Conservation (phyloP, 2,329 filamentous ascomycete species). For the Zymoseptoria ardabiliae region DNA sequence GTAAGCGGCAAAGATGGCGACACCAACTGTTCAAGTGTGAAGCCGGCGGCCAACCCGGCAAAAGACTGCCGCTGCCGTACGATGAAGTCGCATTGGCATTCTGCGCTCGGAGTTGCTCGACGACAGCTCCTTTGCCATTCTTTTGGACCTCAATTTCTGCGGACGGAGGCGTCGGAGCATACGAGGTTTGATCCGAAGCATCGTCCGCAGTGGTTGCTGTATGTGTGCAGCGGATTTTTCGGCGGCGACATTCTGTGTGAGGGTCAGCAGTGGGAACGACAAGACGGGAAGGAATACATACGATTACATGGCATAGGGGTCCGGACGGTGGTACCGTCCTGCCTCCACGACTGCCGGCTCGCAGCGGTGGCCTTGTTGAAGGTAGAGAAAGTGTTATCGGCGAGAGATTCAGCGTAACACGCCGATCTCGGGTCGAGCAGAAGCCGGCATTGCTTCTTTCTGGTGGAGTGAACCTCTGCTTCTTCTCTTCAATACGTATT, state of each 20-base stretch:
- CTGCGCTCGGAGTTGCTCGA: slow-evolving; percentile 8
- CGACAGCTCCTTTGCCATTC: slow-evolving; percentile 10
- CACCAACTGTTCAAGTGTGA: no score
- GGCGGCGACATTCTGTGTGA: slow-evolving; percentile 9
- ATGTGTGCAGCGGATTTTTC: slow-evolving; percentile 15
- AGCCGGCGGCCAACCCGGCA: no score
- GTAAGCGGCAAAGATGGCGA: background rate
- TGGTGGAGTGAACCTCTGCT: no score
- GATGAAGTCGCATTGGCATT: background rate
- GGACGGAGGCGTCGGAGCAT: slow-evolving; percentile 9
- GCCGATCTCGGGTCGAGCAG: background rate
- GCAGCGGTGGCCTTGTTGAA: background rate
- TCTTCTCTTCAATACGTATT: no score
- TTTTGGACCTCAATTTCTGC: slow-evolving; percentile 11
- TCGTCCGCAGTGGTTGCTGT: slow-evolving; percentile 12
- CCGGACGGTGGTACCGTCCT: background rate
- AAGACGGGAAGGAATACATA: background rate
- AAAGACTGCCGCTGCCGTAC: background rate
- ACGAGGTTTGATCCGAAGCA: slow-evolving; percentile 7
- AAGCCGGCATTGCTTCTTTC: background rate
- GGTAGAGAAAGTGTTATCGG: background rate
- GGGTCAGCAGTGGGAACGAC: background rate
- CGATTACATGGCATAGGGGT: background rate
- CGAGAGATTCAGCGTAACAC: background rate
- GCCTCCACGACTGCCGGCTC: background rate